Conservation (phyloP, 352 stramenopile genomes). For the Globisporangium camurandrum region DNA sequence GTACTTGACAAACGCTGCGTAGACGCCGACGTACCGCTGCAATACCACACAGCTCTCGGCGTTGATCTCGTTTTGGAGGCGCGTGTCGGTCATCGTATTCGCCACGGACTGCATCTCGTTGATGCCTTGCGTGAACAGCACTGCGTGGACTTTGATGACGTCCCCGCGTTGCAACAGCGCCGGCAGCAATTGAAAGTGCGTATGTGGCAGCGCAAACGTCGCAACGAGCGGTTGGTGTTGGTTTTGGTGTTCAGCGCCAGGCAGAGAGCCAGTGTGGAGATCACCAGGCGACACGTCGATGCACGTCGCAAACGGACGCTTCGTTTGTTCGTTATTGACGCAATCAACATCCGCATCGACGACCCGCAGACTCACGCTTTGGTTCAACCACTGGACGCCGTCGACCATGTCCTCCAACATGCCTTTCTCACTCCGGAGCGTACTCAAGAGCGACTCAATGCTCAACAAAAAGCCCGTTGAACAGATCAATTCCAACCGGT, state of each 20-base stretch:
- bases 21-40: constrained; percentile 67
- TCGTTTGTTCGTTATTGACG: constrained; percentile 25
- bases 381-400: constrained; percentile 78
- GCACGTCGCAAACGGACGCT: constrained; percentile 70
- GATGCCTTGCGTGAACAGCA: constrained; percentile 89
- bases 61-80: constrained; percentile 83
- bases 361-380: constrained; percentile 71
- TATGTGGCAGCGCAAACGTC: constrained; percentile 54
- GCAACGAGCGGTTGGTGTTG: constrained; percentile 57
- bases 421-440: constrained; percentile 91
- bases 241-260: constrained; percentile 34
- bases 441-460: constrained; percentile 93
- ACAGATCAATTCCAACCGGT: constrained; percentile 55
- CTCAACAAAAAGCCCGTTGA: constrained; percentile 83
- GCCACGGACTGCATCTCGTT: constrained; percentile 92
- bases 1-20: constrained; percentile 53
- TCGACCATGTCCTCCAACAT: constrained; percentile 93
- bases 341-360: constrained; percentile 2
- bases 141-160: constrained; percentile 62
- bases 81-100: constrained; percentile 80
- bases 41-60: constrained; percentile 65
- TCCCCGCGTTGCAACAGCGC: constrained; percentile 57
- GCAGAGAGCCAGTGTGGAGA: too few relatives aligned
- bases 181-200: constrained; percentile 49
- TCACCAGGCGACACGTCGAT: constrained; percentile 57